These are phyloP conservation scores for Isabelozyma pseudorhagii DNA, from an alignment of 805 yeast genomes.

Conservation along the genomic window DNA sequence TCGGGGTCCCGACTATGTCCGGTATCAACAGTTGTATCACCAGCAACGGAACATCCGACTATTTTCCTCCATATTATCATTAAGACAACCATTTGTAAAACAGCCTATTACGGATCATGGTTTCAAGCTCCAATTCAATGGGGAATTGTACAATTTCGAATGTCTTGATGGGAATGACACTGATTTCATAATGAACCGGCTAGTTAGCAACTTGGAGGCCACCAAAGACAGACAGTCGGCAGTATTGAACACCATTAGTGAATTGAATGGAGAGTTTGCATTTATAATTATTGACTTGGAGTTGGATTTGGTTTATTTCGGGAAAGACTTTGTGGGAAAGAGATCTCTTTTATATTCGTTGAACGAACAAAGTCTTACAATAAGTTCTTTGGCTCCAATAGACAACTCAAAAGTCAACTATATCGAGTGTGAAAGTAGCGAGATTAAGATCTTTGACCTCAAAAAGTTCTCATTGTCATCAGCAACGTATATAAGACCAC, in stretches of 20 bases:
- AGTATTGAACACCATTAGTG: conserved; percentile 38
- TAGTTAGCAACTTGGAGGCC: conserved; percentile 19
- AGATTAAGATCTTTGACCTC: conserved; percentile 43
- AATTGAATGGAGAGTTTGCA: conserved; percentile 82
- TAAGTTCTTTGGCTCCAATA: conserved; percentile 33
- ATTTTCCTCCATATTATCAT: conserved; percentile 73
- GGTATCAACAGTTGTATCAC: conserved; percentile 10
- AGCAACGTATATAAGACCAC: neutral
- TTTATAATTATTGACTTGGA: conserved; percentile 48
- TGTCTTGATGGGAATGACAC: conserved; percentile 62
- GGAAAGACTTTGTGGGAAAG: conserved; percentile 80
- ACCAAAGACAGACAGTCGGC: conserved; percentile 18
- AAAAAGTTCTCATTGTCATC: conserved; percentile 1
- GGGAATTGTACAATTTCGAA: conserved; percentile 74
- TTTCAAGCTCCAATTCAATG: conserved; percentile 72
- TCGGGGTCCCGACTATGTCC: conserved; percentile 63
- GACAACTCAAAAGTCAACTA: conserved; percentile 19
- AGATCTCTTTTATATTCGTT: conserved; percentile 60
- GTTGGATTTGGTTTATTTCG: conserved; percentile 56
- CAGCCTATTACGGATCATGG: conserved; percentile 57
- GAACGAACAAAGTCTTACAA: conserved; percentile 29
- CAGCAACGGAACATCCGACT: conserved; percentile 22
- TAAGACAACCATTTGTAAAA: conserved; percentile 71
- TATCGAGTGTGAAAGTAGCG: conserved; percentile 55
- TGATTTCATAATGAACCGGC: conserved; percentile 39